Percentiles rank a stretch among this genome's conserved stretches.
phyloP scores from a whole-genome alignment of 2,329 filamentous ascomycete species.

The Alternaria novae-zelandiae region DNA sequence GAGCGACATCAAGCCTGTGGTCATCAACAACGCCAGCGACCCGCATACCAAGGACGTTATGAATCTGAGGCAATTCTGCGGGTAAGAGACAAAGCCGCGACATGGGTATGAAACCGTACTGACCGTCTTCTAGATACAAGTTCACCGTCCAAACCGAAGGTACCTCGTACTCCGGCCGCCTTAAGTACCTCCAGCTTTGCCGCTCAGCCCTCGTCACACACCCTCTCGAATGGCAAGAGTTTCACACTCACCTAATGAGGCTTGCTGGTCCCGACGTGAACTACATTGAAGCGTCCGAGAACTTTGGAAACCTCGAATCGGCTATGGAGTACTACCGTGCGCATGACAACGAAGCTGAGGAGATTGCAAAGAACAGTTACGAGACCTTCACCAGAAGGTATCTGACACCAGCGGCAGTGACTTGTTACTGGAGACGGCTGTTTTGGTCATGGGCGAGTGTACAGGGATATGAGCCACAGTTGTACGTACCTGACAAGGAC shows the following conservation, averaged over 20 bases:
- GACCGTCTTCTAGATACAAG: conserved; percentile 51
- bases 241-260: conserved; percentile 43
- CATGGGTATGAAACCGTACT: not conserved
- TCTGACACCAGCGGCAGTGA: conserved; percentile 42
- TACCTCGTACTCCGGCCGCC: conserved; percentile 60
- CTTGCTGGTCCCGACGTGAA: conserved; percentile 40
- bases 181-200: conserved; percentile 62
- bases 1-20: conserved; percentile 44
- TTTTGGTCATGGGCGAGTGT: conserved; percentile 40
- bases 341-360: conserved; percentile 38
- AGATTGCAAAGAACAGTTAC: conserved; percentile 40
- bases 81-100: conserved; percentile 18
- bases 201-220: conserved; percentile 42
- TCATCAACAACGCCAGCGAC: conserved; percentile 41
- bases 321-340: conserved; percentile 41
- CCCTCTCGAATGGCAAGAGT: conserved; percentile 44
- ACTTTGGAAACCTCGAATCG: conserved; percentile 39
- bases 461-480: conserved; percentile 37
- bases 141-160: conserved; percentile 62
- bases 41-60: conserved; percentile 42
- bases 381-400: conserved; percentile 41
- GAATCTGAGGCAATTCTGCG: conserved; percentile 43
- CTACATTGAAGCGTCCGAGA: conserved; percentile 41
- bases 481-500: conserved; percentile 32
- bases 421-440: conserved; percentile 43